Evolutionary conservation across 2,329 filamentous ascomycete species (phyloP).

Genomic region (Penicillium digitatum): DNA sequence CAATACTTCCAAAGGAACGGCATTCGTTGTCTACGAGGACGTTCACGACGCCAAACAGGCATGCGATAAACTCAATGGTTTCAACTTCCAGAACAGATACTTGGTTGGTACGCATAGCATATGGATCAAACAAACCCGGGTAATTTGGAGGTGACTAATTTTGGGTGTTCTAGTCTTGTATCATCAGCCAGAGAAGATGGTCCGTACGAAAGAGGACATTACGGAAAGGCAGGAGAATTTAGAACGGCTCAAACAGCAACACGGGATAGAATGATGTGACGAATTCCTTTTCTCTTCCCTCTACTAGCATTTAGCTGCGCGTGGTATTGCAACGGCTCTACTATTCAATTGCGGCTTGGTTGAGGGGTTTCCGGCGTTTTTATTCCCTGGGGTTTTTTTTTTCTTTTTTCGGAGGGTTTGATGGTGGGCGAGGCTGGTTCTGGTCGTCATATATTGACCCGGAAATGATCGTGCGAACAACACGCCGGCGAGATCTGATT

Average conservation of each 20-base stretch:
- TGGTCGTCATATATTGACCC: slow-evolving; percentile 10
- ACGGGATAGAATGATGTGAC: slow-evolving; percentile 86
- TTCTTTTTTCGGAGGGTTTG: slow-evolving; percentile 29
- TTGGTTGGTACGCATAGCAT: slow-evolving; percentile 72
- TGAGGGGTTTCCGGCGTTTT: slow-evolving; percentile 42
- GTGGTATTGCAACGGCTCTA: slow-evolving; percentile 27
- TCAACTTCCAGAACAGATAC: slow-evolving; percentile 99
- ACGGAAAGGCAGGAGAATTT: slow-evolving; percentile 92
- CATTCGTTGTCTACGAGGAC: slow-evolving; percentile 99
- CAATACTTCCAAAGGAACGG: slow-evolving; percentile 95
- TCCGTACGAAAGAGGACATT: slow-evolving; percentile 87
- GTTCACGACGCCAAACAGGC: slow-evolving; percentile 98
- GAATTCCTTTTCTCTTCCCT: slow-evolving; percentile 32
- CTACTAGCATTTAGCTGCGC: slow-evolving; percentile 33
- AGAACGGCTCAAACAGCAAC: slow-evolving; percentile 95
- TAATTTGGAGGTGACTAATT: background rate
- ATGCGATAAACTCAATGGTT: slow-evolving; percentile 99
- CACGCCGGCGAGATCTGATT: slow-evolving; percentile 10
- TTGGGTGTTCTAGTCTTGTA: slow-evolving; percentile 55
- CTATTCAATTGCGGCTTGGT: slow-evolving; percentile 33
- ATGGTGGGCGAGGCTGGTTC: slow-evolving; percentile 21
- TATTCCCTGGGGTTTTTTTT: slow-evolving; percentile 32
- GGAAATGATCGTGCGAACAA: slow-evolving; percentile 3
- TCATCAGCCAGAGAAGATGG: slow-evolving; percentile 74
- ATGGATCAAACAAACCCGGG: background rate